phyloP scores from a whole-genome alignment of 176 grass and related monocot species.

The Rhipidocladum racemiflorum region DNA sequence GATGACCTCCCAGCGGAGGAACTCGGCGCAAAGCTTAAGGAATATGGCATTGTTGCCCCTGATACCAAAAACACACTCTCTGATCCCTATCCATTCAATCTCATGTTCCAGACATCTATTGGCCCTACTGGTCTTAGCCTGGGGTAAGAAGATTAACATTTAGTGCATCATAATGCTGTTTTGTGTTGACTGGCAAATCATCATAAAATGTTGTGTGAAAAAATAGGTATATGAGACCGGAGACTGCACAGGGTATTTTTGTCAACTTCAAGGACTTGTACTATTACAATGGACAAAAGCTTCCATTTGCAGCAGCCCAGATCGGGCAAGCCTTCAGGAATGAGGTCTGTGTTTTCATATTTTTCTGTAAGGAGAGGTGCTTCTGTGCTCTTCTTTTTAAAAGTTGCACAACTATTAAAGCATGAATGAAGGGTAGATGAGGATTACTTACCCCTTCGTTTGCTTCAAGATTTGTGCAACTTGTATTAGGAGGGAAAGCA shows the following conservation, averaged over 20 bases:
- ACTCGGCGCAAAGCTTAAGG: conserved; percentile 69
- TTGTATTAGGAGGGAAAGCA: no score
- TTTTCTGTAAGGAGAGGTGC: no score
- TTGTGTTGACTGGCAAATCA: neutral
- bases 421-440: no score
- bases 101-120: conserved; percentile 91
- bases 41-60: conserved; percentile 66
- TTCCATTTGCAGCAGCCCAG: conserved; percentile 74
- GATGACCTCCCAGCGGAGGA: conserved; percentile 67
- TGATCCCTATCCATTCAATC: conserved; percentile 83
- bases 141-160: conserved; percentile 51
- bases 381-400: no score
- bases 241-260: conserved; percentile 87
- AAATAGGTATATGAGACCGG: conserved; percentile 83
- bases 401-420: no score
- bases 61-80: conserved; percentile 73
- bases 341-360: conserved; percentile 42
- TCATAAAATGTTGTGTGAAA: neutral
- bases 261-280: conserved; percentile 91
- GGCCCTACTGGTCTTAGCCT: conserved; percentile 67
- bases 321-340: conserved; percentile 81
- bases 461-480: no score
- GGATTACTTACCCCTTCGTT: no score
- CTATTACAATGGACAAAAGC: conserved; percentile 81
- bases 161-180: neutral